These are phyloP conservation scores for Taiozyma sp. DNA, from an alignment of 1,139 yeast genomes.

Conservation along the genomic window DNA sequence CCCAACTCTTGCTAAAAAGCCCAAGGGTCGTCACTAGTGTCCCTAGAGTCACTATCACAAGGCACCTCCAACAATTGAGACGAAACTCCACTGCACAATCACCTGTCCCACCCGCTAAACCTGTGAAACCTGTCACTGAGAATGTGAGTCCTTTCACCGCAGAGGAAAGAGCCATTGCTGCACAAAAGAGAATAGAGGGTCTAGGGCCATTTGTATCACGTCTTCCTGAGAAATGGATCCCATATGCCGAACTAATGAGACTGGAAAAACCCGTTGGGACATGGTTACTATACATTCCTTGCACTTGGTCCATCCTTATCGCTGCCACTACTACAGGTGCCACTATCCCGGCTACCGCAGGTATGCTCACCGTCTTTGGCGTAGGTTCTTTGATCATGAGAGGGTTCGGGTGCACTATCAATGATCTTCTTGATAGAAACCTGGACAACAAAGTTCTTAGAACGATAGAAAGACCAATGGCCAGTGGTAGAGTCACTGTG, in stretches of 20 bases:
- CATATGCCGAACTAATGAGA: constrained; percentile 88
- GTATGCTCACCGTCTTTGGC: constrained; percentile 62
- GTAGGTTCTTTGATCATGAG: constrained; percentile 89
- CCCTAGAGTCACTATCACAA: background rate
- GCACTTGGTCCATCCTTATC: constrained; percentile 54
- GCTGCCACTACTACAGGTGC: constrained; percentile 76
- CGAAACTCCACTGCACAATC: background rate
- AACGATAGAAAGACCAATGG: constrained; percentile 84
- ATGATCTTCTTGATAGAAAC: constrained; percentile 80
- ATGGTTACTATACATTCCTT: constrained; percentile 71
- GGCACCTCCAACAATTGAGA: background rate
- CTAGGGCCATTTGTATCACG: constrained; percentile 54
- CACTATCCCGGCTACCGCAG: constrained; percentile 52
- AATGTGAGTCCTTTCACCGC: constrained; percentile 25
- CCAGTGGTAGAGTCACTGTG: constrained; percentile 74
- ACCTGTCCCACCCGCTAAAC: background rate
- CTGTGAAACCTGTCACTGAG: background rate
- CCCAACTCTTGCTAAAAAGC: background rate
- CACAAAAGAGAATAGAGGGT: constrained; percentile 48
- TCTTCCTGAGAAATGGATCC: constrained; percentile 69
- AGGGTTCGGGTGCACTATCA: constrained; percentile 97
- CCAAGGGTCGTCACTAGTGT: background rate
- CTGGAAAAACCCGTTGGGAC: constrained; percentile 95
- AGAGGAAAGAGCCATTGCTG: constrained; percentile 53
- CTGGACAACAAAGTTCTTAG: constrained; percentile 82